A percentile compares a stretch with the other conserved stretches of the same genome.
These are phyloP conservation scores for Pyronema omphalodes DNA, from an alignment of 495 filamentous ascomycete genomes.

Conservation along the genomic window DNA sequence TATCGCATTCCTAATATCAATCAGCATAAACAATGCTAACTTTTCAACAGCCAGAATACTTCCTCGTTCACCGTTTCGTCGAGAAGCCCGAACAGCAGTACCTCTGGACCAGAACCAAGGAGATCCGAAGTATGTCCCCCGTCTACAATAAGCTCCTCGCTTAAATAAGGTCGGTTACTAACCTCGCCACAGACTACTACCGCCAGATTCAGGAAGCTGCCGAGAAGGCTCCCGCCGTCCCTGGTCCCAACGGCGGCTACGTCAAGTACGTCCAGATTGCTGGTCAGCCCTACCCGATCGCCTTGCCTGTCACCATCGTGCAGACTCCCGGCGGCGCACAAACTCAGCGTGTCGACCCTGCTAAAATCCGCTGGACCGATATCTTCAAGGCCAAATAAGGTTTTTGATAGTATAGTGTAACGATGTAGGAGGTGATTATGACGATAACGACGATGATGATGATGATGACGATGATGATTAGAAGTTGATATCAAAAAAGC, in stretches of 20 bases:
- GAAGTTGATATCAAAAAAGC: neutral
- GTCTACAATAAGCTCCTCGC: neutral
- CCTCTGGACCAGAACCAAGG: slow-evolving; percentile 23
- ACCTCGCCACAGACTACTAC: slow-evolving; percentile 16
- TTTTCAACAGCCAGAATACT: slow-evolving; percentile 14
- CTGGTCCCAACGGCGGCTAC: slow-evolving; percentile 7
- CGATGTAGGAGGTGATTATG: neutral
- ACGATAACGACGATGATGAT: neutral
- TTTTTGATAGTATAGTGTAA: neutral
- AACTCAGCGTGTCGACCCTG: slow-evolving; percentile 17
- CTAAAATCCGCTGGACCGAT: slow-evolving; percentile 23
- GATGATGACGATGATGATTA: neutral
- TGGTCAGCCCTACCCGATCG: slow-evolving; percentile 20
- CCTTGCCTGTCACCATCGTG: slow-evolving; percentile 20
- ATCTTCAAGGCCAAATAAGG: slow-evolving; percentile 11
- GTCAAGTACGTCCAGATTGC: slow-evolving; percentile 22
- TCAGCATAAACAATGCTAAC: slow-evolving; percentile 4
- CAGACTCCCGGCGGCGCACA: slow-evolving; percentile 21
- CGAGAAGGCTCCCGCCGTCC: slow-evolving; percentile 19
- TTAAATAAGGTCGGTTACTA: neutral
- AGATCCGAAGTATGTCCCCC: slow-evolving; percentile 20
- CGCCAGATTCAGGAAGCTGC: slow-evolving; percentile 21
- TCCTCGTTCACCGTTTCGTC: slow-evolving; percentile 24
- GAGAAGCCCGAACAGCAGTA: slow-evolving; percentile 22
- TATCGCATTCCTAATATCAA: neutral